phyloP scores from a whole-genome alignment of 257 asterid species.

The Solanum lycopersicoides region DNA sequence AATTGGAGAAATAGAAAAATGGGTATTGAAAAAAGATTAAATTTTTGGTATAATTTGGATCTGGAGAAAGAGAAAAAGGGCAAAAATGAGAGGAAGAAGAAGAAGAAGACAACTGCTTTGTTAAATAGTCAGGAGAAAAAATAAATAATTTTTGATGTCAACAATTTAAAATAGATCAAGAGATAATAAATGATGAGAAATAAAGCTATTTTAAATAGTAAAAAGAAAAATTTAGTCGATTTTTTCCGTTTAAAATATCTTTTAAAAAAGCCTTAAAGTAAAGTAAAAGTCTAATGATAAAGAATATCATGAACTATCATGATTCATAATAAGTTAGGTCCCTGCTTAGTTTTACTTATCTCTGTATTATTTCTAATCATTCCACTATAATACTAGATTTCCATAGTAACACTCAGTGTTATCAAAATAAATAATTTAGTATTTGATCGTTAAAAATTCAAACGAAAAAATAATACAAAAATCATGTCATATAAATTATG shows the following conservation, averaged over 20 bases:
- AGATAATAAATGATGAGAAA: not conserved
- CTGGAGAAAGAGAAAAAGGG: conserved; percentile 4
- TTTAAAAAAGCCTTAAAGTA: not conserved
- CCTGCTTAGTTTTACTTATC: not conserved
- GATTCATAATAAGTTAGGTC: not conserved
- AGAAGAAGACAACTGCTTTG: conserved; percentile 8
- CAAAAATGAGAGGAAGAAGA: conserved; percentile 1
- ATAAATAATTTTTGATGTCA: not conserved
- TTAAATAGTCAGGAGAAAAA: too few relatives aligned
- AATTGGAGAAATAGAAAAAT: not conserved
- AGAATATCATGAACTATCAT: not conserved
- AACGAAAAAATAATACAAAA: not conserved
- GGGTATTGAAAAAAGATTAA: not conserved
- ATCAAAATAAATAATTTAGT: not conserved
- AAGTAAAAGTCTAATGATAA: not conserved
- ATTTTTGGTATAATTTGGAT: conserved; percentile 25
- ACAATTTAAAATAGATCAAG: not conserved
- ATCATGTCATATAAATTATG: not conserved
- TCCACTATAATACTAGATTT: not conserved
- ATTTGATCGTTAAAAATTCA: not conserved
- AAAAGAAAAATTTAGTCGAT: not conserved
- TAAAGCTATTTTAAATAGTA: not conserved
- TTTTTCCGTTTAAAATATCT: not conserved
- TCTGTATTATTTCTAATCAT: not conserved
- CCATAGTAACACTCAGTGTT: not conserved